Conservation (phyloP, 768 basidiomycete genomes). For the Psilocybe subaeruginosa region DNA sequence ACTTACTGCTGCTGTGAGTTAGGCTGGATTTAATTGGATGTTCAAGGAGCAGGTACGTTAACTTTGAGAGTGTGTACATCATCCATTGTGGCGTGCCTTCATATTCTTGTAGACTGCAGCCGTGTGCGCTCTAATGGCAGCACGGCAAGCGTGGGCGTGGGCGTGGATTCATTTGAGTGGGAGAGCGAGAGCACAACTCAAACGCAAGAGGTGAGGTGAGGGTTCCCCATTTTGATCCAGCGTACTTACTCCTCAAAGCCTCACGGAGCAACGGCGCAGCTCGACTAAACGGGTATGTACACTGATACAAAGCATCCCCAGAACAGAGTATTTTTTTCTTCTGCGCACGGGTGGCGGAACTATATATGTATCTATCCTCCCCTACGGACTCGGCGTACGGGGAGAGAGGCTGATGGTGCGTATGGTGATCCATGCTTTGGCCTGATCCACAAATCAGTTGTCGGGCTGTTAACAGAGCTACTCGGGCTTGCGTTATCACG, state of each 20-base stretch:
- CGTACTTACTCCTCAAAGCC: background rate
- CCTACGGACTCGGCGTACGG: background rate
- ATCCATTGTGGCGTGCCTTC: too few species aligned
- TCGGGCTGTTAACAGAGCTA: too few species aligned
- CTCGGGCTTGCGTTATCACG: too few species aligned
- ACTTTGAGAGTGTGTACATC: too few species aligned
- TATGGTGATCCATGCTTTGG: background rate
- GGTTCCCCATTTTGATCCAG: background rate
- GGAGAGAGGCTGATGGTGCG: background rate
- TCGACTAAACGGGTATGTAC: background rate
- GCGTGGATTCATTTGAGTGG: background rate
- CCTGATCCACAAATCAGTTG: too few species aligned
- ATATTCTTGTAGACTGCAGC: too few species aligned
- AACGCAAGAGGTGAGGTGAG: background rate
- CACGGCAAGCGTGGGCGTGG: too few species aligned
- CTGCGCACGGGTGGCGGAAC: background rate
- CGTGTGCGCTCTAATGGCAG: too few species aligned
- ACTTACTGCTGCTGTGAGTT: too few species aligned
- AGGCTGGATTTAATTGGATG: too few species aligned
- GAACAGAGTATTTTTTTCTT: background rate
- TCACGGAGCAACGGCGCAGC: background rate
- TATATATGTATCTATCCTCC: background rate
- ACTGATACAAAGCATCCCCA: background rate
- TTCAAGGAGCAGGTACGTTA: too few species aligned
- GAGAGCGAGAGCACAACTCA: background rate